Conservation (phyloP, 2,329 filamentous ascomycete species). For the Simplicillium sp. region DNA sequence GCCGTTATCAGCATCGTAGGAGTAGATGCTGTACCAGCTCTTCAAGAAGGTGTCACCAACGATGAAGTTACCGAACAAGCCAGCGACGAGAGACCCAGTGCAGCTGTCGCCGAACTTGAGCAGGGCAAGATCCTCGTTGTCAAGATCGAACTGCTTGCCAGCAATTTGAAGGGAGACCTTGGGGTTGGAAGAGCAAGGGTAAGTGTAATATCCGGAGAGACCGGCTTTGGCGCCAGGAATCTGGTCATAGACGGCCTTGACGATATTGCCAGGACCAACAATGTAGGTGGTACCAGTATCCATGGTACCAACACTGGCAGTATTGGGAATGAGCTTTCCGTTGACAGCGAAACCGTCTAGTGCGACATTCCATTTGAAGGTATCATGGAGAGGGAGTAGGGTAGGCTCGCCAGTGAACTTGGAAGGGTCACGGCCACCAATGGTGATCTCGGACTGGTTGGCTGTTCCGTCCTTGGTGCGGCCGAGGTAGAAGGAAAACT, state of each 20-base stretch:
- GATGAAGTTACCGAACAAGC: neutral
- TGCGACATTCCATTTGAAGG: neutral
- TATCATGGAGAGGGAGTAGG: neutral
- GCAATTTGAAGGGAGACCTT: neutral
- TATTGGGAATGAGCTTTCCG: neutral
- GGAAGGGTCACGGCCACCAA: constrained; percentile 55
- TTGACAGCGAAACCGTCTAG: neutral
- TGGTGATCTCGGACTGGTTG: constrained; percentile 50
- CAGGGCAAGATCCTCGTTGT: neutral
- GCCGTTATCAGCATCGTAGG: neutral
- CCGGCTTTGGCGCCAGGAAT: neutral
- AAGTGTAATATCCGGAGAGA: neutral
- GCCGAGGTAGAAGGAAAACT: constrained; percentile 50
- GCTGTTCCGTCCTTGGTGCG: constrained; percentile 52
- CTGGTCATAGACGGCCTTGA: neutral
- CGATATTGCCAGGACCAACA: neutral
- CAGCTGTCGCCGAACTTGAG: neutral
- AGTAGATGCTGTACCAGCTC: neutral
- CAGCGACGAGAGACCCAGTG: neutral
- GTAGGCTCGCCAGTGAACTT: constrained; percentile 43
- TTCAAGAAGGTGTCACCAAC: neutral
- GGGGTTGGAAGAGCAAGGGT: neutral
- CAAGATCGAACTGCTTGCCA: neutral
- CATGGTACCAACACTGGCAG: neutral
- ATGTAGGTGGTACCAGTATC: neutral